Conservation (phyloP, 2,329 filamentous ascomycete genomes). For the Pseudopithomyces chartarum region DNA sequence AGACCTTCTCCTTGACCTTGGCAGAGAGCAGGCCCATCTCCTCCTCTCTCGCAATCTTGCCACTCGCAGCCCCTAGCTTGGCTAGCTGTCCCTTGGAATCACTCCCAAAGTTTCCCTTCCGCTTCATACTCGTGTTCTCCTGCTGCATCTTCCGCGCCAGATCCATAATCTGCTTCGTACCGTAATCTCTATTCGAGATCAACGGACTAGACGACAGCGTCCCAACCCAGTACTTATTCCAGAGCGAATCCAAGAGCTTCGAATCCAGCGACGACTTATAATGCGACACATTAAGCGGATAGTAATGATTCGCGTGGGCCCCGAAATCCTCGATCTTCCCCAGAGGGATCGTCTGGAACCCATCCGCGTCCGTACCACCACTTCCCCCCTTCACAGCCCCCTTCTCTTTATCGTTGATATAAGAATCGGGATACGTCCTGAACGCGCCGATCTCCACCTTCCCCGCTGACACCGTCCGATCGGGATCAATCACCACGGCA, state of each 20-base stretch:
- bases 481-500: constrained; percentile 89
- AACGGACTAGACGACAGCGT: constrained; percentile 90
- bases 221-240: constrained; percentile 99
- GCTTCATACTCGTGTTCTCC: constrained; percentile 54
- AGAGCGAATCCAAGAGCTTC: constrained; percentile 83
- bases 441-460: constrained; percentile 98
- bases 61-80: constrained; percentile 66
- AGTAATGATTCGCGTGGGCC: constrained; percentile 88
- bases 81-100: constrained; percentile 53
- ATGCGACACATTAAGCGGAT: constrained; percentile 86
- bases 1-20: constrained; percentile 68
- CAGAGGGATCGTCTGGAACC: constrained; percentile 81
- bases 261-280: constrained; percentile 93
- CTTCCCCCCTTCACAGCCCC: constrained; percentile 35
- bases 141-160: constrained; percentile 81
- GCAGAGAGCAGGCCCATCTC: constrained; percentile 65
- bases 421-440: constrained; percentile 80
- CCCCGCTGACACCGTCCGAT: constrained; percentile 90
- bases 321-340: constrained; percentile 96
- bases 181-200: constrained; percentile 90
- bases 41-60: constrained; percentile 66
- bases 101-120: constrained; percentile 28
- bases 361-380: constrained; percentile 56
- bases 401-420: constrained; percentile 55
- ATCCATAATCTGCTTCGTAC: constrained; percentile 89